phyloP scores from a whole-genome alignment of 306 rosid genomes.

The Trichosanthes truncata region DNA sequence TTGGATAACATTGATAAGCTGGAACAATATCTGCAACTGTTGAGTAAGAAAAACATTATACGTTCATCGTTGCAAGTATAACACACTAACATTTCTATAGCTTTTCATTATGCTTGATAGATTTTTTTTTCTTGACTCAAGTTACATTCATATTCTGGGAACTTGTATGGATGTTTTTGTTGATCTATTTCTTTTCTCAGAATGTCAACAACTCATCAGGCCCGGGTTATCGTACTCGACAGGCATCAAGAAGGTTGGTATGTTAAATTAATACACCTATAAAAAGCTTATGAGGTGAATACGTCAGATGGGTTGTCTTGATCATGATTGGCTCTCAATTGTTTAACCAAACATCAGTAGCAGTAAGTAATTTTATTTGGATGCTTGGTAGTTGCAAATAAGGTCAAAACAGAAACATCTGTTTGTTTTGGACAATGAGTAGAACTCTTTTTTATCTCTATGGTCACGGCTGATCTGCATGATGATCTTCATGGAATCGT shows the following conservation, averaged over 20 bases:
- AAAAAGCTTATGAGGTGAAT: not conserved
- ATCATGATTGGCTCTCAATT: not conserved
- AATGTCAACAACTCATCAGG: slow-evolving; percentile 43
- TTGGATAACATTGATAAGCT: not conserved
- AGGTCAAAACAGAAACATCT: not conserved
- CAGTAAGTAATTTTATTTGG: not conserved
- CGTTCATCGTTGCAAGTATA: not conserved
- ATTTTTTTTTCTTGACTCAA: not conserved
- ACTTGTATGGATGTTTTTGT: not conserved
- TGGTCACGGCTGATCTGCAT: not conserved
- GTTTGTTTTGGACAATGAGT: not conserved
- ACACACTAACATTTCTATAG: not conserved
- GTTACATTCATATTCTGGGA: not conserved
- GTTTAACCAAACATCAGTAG: not conserved
- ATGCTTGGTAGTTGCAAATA: not conserved
- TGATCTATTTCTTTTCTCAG: slow-evolving; percentile 18
- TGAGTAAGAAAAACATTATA: not conserved
- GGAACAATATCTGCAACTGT: not conserved
- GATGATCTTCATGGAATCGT: not conserved
- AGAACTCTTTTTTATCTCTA: not conserved
- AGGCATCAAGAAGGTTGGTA: slow-evolving; percentile 56
- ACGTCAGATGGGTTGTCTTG: not conserved
- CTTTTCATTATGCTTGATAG: not conserved
- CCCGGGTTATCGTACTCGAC: slow-evolving; percentile 47
- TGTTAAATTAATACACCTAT: slow-evolving; percentile 1